Evolutionary conservation across 495 filamentous ascomycete species (phyloP).

Genomic region (Monascus purpureus): DNA sequence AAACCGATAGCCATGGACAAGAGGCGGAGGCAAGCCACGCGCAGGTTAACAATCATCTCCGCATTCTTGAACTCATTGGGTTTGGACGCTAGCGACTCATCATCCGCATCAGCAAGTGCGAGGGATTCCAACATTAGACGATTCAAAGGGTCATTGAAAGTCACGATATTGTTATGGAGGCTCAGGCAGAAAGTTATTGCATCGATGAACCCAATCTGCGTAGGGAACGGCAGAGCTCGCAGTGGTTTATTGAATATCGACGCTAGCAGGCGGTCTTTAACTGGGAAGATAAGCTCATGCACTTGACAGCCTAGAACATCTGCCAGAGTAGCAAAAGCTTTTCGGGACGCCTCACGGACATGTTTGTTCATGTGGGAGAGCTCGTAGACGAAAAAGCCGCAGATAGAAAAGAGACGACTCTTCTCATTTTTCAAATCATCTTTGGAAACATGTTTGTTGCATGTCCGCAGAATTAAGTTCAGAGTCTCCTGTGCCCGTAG

Average conservation of each 20-base stretch:
- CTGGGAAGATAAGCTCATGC: slow-evolving; percentile 71
- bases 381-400: slow-evolving; percentile 70
- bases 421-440: slow-evolving; percentile 58
- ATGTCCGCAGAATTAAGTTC: slow-evolving; percentile 58
- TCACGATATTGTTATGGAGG: slow-evolving; percentile 70
- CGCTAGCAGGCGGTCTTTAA: slow-evolving; percentile 70
- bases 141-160: slow-evolving; percentile 81
- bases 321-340: slow-evolving; percentile 67
- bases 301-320: slow-evolving; percentile 61
- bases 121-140: slow-evolving; percentile 84
- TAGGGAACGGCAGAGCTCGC: slow-evolving; percentile 76
- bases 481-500: slow-evolving; percentile 68
- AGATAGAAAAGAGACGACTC: slow-evolving; percentile 56
- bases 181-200: slow-evolving; percentile 88
- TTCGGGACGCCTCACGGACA: slow-evolving; percentile 73
- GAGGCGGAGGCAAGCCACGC: slow-evolving; percentile 86
- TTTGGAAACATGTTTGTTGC: slow-evolving; percentile 58
- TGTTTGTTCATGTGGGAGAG: slow-evolving; percentile 88
- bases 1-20: slow-evolving; percentile 86
- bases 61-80: slow-evolving; percentile 80
- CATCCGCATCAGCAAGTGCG: slow-evolving; percentile 82
- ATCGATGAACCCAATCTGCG: slow-evolving; percentile 95
- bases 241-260: slow-evolving; percentile 93
- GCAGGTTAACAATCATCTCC: slow-evolving; percentile 77
- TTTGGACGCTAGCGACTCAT: slow-evolving; percentile 75